phyloP scores from a whole-genome alignment of 768 basidiomycete species.

The Lyophyllum decastes region DNA sequence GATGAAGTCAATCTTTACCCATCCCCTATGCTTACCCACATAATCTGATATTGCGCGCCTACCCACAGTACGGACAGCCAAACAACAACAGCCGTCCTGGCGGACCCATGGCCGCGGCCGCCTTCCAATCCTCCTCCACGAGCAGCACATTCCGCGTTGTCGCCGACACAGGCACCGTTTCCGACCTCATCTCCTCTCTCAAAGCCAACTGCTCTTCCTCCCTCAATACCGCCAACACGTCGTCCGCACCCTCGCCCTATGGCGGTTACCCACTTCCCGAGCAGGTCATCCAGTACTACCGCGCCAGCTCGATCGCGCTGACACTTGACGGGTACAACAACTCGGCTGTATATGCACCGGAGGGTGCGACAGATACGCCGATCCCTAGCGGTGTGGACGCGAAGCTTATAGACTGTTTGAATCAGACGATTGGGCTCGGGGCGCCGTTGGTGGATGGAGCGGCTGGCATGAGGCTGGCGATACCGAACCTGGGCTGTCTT shows the following conservation, averaged over 20 bases:
- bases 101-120: not conserved
- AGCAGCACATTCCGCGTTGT: constrained; percentile 7
- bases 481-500: too few relatives aligned
- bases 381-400: too few relatives aligned
- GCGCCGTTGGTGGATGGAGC: too few relatives aligned
- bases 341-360: too few relatives aligned
- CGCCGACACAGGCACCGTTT: constrained; percentile 2
- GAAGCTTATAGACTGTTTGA: too few relatives aligned
- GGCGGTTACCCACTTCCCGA: constrained; percentile 39
- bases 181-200: not conserved
- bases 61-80: constrained; percentile 8
- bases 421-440: too few relatives aligned
- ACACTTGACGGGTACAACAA: constrained; percentile 69
- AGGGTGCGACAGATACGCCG: too few relatives aligned
- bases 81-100: constrained; percentile 11
- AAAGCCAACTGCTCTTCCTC: not conserved
- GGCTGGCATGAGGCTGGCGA: too few relatives aligned
- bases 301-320: constrained; percentile 62
- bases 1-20: constrained; percentile 7
- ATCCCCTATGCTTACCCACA: not conserved
- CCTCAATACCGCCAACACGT: constrained; percentile 1
- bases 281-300: constrained; percentile 67
- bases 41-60: not conserved
- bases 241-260: not conserved
- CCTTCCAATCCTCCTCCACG: not conserved